Percentiles rank a stretch among this genome's conserved stretches.
Evolutionary conservation across 352 stramenopile species (phyloP).

Genomic region (Globisporangium spiculum): DNA sequence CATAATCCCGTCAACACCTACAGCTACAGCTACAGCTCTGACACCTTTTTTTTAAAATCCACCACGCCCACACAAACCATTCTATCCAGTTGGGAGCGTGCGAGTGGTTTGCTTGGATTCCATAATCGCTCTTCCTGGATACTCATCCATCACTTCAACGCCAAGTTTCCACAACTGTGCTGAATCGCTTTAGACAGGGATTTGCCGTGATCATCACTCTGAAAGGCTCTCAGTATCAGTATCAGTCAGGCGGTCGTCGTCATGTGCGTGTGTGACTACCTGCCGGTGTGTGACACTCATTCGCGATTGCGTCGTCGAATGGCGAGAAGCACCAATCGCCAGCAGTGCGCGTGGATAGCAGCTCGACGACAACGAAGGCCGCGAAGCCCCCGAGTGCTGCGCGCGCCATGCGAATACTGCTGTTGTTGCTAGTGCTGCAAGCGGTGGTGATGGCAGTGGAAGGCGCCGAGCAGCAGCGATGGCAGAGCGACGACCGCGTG

Average conservation of each 20-base stretch:
- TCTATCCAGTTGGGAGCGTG: not conserved
- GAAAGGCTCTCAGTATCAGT: not conserved
- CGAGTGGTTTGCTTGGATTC: not conserved
- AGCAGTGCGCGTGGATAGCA: not conserved
- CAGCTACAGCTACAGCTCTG: not conserved
- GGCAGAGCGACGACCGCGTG: not conserved
- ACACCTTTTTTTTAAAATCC: not conserved
- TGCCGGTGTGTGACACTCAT: constrained; percentile 1
- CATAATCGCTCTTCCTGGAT: not conserved
- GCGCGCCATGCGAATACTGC: not conserved
- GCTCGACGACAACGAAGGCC: not conserved
- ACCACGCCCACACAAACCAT: no score
- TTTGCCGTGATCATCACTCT: constrained; percentile 1
- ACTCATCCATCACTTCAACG: constrained; percentile 1
- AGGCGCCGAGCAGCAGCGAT: not conserved
- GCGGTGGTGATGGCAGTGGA: not conserved
- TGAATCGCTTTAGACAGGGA: not conserved
- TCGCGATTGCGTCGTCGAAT: constrained; percentile 4
- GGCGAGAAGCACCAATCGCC: not conserved
- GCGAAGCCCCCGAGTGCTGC: no score
- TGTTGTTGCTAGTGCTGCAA: not conserved
- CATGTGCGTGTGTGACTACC: not conserved
- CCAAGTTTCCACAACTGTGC: not conserved
- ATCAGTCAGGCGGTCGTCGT: not conserved
- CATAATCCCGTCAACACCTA: not conserved